Conservation (phyloP, 2,329 filamentous ascomycete species). For the Diaporthe vexans region DNA sequence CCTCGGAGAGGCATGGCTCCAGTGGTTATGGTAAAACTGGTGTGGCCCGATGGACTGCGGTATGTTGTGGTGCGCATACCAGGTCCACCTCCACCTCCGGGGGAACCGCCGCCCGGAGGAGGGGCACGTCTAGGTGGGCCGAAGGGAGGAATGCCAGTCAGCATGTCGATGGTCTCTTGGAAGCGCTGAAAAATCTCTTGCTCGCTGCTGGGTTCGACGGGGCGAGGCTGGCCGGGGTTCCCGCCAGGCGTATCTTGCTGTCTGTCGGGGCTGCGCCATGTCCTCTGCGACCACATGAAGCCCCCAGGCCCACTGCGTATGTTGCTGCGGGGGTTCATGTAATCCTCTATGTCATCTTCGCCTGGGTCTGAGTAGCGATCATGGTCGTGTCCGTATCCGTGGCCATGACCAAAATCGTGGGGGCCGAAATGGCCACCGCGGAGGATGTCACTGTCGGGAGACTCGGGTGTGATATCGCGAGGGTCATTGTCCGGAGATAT, state of each 20-base stretch:
- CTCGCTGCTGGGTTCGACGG: slow-evolving; percentile 47
- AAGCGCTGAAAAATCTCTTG: slow-evolving; percentile 59
- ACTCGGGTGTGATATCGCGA: slow-evolving; percentile 56
- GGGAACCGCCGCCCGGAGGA: neutral
- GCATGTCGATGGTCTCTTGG: slow-evolving; percentile 53
- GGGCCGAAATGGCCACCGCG: slow-evolving; percentile 13
- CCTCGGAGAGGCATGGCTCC: slow-evolving; percentile 28
- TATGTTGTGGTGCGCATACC: slow-evolving; percentile 36
- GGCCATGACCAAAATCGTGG: slow-evolving; percentile 42
- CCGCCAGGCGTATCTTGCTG: slow-evolving; percentile 16
- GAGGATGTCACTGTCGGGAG: slow-evolving; percentile 42
- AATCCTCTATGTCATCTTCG: slow-evolving; percentile 70
- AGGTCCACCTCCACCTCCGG: neutral
- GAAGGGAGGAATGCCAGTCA: slow-evolving; percentile 52
- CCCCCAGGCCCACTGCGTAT: slow-evolving; percentile 56
- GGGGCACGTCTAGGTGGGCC: slow-evolving; percentile 40
- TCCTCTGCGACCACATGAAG: slow-evolving; percentile 56
- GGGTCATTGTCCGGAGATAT: slow-evolving; percentile 73
- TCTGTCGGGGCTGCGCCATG: slow-evolving; percentile 43
- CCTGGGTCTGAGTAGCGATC: slow-evolving; percentile 62
- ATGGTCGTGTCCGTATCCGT: slow-evolving; percentile 60
- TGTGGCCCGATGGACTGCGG: slow-evolving; percentile 29
- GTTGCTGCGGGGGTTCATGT: slow-evolving; percentile 43
- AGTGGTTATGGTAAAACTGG: slow-evolving; percentile 41
- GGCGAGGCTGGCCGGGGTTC: slow-evolving; percentile 9